A percentile compares a stretch with the other conserved stretches of the same genome.
phyloP scores from a whole-genome alignment of 139 green algal species.

The Limnomonas spitsbergensis region DNA sequence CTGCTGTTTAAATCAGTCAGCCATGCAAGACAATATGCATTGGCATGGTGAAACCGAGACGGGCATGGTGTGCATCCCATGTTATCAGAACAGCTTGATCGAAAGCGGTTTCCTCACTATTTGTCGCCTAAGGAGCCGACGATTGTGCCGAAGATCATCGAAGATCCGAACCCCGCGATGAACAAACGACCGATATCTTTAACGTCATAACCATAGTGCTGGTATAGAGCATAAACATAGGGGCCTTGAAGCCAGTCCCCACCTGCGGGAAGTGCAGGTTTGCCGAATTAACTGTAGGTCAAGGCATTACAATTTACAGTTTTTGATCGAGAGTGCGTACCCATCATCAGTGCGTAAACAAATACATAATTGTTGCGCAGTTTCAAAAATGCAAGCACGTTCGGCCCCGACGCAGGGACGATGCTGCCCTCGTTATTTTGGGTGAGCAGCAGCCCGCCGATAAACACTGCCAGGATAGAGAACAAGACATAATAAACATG shows the following conservation, averaged over 20 bases:
- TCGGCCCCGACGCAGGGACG: constrained; percentile 13
- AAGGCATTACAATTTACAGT: too few species aligned
- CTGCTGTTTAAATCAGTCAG: too few species aligned
- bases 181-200: constrained; percentile 93
- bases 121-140: constrained; percentile 92
- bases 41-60: too few species aligned
- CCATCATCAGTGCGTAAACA: constrained; percentile 97
- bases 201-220: constrained; percentile 86
- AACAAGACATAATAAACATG: constrained; percentile 39
- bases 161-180: constrained; percentile 95
- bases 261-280: constrained; percentile 51
- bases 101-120: too few species aligned
- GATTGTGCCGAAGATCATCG: constrained; percentile 94
- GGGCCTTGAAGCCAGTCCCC: constrained; percentile 97
- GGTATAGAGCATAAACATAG: constrained; percentile 96
- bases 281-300: too few species aligned
- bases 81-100: too few species aligned
- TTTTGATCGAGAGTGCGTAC: constrained; percentile 43
- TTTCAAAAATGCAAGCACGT: constrained; percentile 26
- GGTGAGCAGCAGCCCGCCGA: constrained; percentile 20
- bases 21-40: too few species aligned
- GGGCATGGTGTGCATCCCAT: too few species aligned
- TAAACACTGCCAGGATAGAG: constrained; percentile 2
- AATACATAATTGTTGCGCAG: constrained; percentile 89
- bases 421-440: constrained; percentile 17